These are phyloP conservation scores for Solanum dulcamara DNA, from an alignment of 257 asterid genomes.

Conservation along the genomic window DNA sequence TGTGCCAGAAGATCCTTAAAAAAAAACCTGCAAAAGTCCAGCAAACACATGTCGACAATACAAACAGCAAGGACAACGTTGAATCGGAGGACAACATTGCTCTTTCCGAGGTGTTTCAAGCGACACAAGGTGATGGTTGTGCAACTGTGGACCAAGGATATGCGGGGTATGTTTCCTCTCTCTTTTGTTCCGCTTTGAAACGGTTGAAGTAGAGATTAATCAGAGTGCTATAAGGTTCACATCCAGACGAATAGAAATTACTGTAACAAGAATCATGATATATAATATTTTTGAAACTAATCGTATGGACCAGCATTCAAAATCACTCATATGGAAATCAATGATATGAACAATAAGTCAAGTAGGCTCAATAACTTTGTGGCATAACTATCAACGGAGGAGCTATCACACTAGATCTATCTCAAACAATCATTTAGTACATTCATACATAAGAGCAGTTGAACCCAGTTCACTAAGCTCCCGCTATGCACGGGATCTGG, in stretches of 20 bases:
- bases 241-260: background rate
- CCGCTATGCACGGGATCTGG: background rate
- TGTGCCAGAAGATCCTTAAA: conserved; percentile 63
- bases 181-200: background rate
- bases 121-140: conserved; percentile 20
- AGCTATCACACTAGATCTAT: background rate
- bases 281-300: background rate
- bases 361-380: background rate
- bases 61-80: background rate
- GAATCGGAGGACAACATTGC: conserved; percentile 23
- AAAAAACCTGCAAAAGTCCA: conserved; percentile 25
- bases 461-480: background rate
- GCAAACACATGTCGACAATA: conserved; percentile 9
- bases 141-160: conserved; percentile 26
- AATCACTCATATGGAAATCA: background rate
- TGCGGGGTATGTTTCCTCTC: conserved; percentile 25
- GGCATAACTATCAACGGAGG: background rate
- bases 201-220: background rate
- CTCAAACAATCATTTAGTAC: background rate
- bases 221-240: background rate
- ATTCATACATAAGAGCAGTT: background rate
- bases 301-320: background rate
- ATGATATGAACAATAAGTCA: background rate
- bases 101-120: conserved; percentile 36
- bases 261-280: background rate